Conservation (phyloP, 345 rosid genomes). For the Litchi chinensis region DNA sequence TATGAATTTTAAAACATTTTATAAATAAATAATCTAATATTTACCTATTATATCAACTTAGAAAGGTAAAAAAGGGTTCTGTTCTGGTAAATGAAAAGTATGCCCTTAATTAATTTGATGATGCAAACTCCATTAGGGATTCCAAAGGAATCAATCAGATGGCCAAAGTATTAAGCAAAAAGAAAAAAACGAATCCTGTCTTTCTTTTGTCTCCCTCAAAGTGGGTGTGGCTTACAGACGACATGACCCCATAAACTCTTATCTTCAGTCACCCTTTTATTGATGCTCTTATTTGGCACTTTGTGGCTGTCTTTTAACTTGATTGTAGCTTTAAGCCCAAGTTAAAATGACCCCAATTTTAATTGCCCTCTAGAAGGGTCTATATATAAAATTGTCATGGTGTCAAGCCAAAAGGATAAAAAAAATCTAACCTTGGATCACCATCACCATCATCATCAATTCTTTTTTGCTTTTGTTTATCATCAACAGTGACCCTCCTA, state of each 20-base stretch:
- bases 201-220: constrained; percentile 23
- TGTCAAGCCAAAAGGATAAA: not conserved
- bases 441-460: not conserved
- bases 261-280: constrained; percentile 10
- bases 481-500: not conserved
- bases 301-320: constrained; percentile 8
- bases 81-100: too few relatives aligned
- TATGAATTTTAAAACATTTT: too few relatives aligned
- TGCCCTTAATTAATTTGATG: not conserved
- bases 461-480: not conserved
- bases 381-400: too few relatives aligned
- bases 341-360: constrained; percentile 12
- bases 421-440: not conserved
- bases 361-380: not conserved
- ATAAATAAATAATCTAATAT: too few relatives aligned
- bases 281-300: constrained; percentile 19
- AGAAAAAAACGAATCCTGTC: constrained; percentile 18
- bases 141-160: constrained; percentile 12
- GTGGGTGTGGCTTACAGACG: not conserved
- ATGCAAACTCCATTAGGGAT: not conserved
- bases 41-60: too few relatives aligned
- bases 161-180: not conserved
- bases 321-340: constrained; percentile 22
- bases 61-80: too few relatives aligned
- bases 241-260: constrained; percentile 23